These are phyloP conservation scores for Coemansia sp. DNA, from an alignment of 192 early-diverging fungal species.

Conservation along the genomic window DNA sequence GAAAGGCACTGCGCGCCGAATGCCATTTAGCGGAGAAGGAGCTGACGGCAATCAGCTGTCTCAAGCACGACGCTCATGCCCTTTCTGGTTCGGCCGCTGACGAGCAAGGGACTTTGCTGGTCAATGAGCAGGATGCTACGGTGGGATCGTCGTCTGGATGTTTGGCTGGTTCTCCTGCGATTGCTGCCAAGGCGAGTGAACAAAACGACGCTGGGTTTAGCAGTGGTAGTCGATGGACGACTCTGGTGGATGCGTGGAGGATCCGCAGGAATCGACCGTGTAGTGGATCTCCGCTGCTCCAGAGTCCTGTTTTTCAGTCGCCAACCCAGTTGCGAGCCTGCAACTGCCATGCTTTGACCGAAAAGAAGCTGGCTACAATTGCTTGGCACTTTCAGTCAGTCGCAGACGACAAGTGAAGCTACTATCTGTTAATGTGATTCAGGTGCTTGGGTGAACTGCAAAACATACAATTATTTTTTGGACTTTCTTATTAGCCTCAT, in stretches of 20 bases:
- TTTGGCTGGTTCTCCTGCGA: background rate
- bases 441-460: too few relatives aligned
- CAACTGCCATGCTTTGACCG: background rate
- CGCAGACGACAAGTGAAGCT: conserved; percentile 6
- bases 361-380: conserved; percentile 25
- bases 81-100: conserved; percentile 11
- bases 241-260: conserved; percentile 23
- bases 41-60: conserved; percentile 21
- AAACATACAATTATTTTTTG: too few relatives aligned
- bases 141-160: background rate
- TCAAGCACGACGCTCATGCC: conserved; percentile 20
- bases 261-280: background rate
- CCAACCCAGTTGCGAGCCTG: background rate
- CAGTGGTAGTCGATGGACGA: background rate
- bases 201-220: background rate
- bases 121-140: background rate
- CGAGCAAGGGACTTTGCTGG: background rate
- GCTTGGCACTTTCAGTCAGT: conserved; percentile 24
- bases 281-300: background rate
- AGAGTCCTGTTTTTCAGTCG: background rate
- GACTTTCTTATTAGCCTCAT: too few relatives aligned
- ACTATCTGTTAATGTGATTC: too few relatives aligned
- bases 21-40: conserved; percentile 35
- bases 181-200: background rate
- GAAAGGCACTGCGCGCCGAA: conserved; percentile 18